These are phyloP conservation scores for Trichosporon ovoides DNA, from an alignment of 1,284 basidiomycete species.

Conservation along the genomic window DNA sequence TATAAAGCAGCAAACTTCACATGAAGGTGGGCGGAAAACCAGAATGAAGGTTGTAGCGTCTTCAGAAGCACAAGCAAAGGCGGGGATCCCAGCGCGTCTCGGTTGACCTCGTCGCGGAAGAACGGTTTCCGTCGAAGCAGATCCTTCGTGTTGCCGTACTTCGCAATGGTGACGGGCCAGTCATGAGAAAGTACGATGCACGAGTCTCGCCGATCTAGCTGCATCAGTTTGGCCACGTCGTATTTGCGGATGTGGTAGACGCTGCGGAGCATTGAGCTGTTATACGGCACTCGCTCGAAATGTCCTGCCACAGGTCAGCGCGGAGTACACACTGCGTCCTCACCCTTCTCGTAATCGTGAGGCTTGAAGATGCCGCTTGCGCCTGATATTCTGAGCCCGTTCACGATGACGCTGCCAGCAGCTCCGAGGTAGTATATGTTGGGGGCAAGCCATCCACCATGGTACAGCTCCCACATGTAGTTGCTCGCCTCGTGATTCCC, in stretches of 20 bases:
- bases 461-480: constrained; percentile 96
- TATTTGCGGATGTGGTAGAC: constrained; percentile 89
- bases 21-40: constrained; percentile 95
- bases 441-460: constrained; percentile 92
- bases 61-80: constrained; percentile 74
- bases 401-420: constrained; percentile 81
- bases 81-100: constrained; percentile 75
- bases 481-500: constrained; percentile 98
- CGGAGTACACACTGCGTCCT: constrained; percentile 22
- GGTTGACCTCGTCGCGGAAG: constrained; percentile 62
- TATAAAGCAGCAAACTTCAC: constrained; percentile 68
- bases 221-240: constrained; percentile 69
- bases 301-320: constrained; percentile 43
- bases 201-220: constrained; percentile 19
- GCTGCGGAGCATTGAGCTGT: constrained; percentile 65
- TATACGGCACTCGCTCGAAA: constrained; percentile 57
- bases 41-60: constrained; percentile 75
- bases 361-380: constrained; percentile 88
- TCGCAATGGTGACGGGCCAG: constrained; percentile 86
- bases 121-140: constrained; percentile 76
- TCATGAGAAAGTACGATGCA: constrained; percentile 89
- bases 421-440: constrained; percentile 96
- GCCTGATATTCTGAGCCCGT: constrained; percentile 80
- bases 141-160: constrained; percentile 64
- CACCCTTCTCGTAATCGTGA: constrained; percentile 71